Evolutionary conservation across 2,329 filamentous ascomycete species (phyloP).

Genomic region (Colletotrichum gloeosporioides): DNA sequence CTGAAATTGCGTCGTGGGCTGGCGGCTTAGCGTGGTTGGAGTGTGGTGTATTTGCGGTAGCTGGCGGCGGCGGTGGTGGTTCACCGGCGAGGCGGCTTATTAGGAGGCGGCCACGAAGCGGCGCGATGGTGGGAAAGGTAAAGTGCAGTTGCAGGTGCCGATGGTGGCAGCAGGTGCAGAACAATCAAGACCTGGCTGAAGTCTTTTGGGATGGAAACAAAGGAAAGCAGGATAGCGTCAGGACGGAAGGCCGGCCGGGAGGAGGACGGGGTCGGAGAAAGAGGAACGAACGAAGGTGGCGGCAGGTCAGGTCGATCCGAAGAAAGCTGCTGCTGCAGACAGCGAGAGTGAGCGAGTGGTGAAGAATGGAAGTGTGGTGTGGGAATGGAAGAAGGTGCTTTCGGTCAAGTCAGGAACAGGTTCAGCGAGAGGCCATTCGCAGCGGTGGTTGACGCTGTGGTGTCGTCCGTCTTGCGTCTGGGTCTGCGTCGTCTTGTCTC

Average conservation of each 20-base stretch:
- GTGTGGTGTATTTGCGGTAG: not conserved
- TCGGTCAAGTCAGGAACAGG: not conserved
- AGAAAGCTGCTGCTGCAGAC: not conserved
- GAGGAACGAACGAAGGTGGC: slow-evolving; percentile 8
- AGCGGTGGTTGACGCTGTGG: not conserved
- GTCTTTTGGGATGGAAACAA: slow-evolving; percentile 6
- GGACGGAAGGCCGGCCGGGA: not conserved
- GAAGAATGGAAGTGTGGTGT: not conserved
- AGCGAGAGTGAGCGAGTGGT: not conserved
- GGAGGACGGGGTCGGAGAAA: slow-evolving; percentile 4
- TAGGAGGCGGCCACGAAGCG: slow-evolving; percentile 14
- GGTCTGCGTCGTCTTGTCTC: not conserved
- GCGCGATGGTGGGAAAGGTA: not conserved
- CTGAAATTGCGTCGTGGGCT: slow-evolving; percentile 6
- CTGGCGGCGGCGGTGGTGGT: not conserved
- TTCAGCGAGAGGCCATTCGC: slow-evolving; percentile 7
- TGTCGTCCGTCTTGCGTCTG: not conserved
- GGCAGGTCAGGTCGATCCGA: not conserved
- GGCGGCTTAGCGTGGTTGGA: not conserved
- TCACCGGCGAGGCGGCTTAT: slow-evolving; percentile 17
- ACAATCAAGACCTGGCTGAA: not conserved
- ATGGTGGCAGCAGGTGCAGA: not conserved
- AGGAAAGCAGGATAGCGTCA: slow-evolving; percentile 12
- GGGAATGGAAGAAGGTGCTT: not conserved
- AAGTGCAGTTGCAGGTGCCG: not conserved